Evolutionary conservation across 768 basidiomycete species (phyloP).

Genomic region (Lactarius akahatsu): DNA sequence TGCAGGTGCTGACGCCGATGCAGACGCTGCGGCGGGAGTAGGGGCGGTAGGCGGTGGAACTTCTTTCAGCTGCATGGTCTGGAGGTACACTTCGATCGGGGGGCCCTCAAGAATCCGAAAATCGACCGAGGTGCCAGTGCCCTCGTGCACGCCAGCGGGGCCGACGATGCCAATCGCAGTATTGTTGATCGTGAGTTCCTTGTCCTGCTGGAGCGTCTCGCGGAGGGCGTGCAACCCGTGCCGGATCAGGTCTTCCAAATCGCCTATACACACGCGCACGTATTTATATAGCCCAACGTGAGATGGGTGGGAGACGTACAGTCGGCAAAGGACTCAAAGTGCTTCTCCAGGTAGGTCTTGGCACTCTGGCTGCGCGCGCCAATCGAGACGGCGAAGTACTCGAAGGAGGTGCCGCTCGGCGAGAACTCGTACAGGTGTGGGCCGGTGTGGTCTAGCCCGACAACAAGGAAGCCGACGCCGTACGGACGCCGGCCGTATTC

Average conservation of each 20-base stretch:
- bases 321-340: slow-evolving; percentile 83
- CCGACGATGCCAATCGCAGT: slow-evolving; percentile 95
- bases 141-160: slow-evolving; percentile 58
- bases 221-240: slow-evolving; percentile 94
- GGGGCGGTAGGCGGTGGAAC: slow-evolving; percentile 41
- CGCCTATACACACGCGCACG: slow-evolving; percentile 57
- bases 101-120: slow-evolving; percentile 92
- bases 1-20: no score
- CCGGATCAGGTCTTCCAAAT: slow-evolving; percentile 81
- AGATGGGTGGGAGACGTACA: slow-evolving; percentile 48
- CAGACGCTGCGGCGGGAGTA: slow-evolving; percentile 30
- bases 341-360: slow-evolving; percentile 96
- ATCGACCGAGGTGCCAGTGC: slow-evolving; percentile 44
- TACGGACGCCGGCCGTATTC: slow-evolving; percentile 79
- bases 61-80: slow-evolving; percentile 76
- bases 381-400: slow-evolving; percentile 98
- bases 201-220: slow-evolving; percentile 98
- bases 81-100: slow-evolving; percentile 67
- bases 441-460: slow-evolving; percentile 94
- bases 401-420: slow-evolving; percentile 94
- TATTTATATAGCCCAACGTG: background rate
- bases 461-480: slow-evolving; percentile 97
- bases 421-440: slow-evolving; percentile 99
- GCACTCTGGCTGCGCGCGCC: slow-evolving; percentile 97
- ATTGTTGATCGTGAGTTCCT: slow-evolving; percentile 89